phyloP scores from a whole-genome alignment of 2,329 filamentous ascomycete genomes.

The Cryoendolithus antarcticus region DNA sequence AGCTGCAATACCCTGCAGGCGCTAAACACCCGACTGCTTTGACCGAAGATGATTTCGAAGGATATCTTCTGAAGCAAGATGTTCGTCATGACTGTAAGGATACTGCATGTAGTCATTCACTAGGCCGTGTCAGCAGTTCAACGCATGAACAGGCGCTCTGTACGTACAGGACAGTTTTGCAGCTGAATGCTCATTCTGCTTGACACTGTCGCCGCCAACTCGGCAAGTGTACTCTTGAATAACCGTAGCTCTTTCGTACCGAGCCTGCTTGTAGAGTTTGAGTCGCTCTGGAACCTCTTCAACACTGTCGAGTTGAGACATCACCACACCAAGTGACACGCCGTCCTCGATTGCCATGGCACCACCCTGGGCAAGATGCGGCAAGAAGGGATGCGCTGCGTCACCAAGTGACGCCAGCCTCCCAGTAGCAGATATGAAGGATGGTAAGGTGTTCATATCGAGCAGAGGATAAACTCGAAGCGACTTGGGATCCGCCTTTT shows the following conservation, averaged over 20 bases:
- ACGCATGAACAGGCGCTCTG: no score
- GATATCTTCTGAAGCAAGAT: constrained; percentile 33
- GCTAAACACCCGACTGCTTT: constrained; percentile 21
- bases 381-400: constrained; percentile 56
- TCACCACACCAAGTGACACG: constrained; percentile 43
- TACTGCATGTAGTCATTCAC: constrained; percentile 32
- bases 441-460: constrained; percentile 48
- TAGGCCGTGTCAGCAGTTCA: constrained; percentile 22
- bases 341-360: constrained; percentile 57
- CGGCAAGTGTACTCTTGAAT: constrained; percentile 48
- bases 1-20: no score
- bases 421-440: constrained; percentile 42
- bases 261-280: constrained; percentile 43
- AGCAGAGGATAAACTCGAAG: constrained; percentile 48
- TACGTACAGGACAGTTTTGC: no score
- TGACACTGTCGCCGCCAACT: constrained; percentile 29
- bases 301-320: constrained; percentile 34
- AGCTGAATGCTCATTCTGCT: constrained; percentile 18
- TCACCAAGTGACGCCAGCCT: constrained; percentile 52
- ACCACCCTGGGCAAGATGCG: constrained; percentile 51
- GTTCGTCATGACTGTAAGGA: constrained; percentile 37
- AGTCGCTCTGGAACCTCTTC: constrained; percentile 44
- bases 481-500: constrained; percentile 24
- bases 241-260: constrained; percentile 43
- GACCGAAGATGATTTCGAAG: constrained; percentile 25